A percentile compares a stretch with the other conserved stretches of the same genome.
Conservation (phyloP, 1,284 basidiomycete genomes). For the Trametes hirsuta region DNA sequence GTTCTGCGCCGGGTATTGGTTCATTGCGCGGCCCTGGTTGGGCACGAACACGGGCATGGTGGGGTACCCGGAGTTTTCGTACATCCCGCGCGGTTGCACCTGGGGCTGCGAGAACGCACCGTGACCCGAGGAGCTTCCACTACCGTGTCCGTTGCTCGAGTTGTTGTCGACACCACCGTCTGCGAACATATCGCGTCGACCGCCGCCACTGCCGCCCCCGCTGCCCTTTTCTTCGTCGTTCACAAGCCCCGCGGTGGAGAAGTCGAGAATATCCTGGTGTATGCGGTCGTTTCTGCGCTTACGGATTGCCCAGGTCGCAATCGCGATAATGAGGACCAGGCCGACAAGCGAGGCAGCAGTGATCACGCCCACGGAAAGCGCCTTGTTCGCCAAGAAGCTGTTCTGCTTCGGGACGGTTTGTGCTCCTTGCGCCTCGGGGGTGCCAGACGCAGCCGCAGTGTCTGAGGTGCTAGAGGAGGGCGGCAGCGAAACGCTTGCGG, state of each 20-base stretch:
- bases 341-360: conserved; percentile 53
- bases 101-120: conserved; percentile 15
- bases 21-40: conserved; percentile 1
- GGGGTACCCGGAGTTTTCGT: conserved; percentile 22
- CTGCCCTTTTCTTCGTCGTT: conserved; percentile 36
- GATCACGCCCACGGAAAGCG: conserved; percentile 60
- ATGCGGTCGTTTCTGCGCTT: conserved; percentile 50
- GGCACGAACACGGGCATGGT: conserved; percentile 15
- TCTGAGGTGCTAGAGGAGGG: conserved; percentile 29
- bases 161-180: neutral
- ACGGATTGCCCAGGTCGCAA: conserved; percentile 53
- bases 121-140: conserved; percentile 39
- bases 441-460: conserved; percentile 17
- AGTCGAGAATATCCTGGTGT: conserved; percentile 52
- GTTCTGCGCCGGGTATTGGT: conserved; percentile 15
- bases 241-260: conserved; percentile 48
- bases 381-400: conserved; percentile 65
- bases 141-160: conserved; percentile 31
- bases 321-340: conserved; percentile 48
- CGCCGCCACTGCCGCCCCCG: neutral
- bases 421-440: conserved; percentile 6
- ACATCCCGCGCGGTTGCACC: conserved; percentile 23
- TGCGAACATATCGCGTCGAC: conserved; percentile 2
- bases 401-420: conserved; percentile 27
- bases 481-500: neutral